Percentiles rank a stretch among this genome's conserved stretches.
Evolutionary conservation across 352 stramenopile genomes (phyloP).

Genomic region (Phytopythium vexans): DNA sequence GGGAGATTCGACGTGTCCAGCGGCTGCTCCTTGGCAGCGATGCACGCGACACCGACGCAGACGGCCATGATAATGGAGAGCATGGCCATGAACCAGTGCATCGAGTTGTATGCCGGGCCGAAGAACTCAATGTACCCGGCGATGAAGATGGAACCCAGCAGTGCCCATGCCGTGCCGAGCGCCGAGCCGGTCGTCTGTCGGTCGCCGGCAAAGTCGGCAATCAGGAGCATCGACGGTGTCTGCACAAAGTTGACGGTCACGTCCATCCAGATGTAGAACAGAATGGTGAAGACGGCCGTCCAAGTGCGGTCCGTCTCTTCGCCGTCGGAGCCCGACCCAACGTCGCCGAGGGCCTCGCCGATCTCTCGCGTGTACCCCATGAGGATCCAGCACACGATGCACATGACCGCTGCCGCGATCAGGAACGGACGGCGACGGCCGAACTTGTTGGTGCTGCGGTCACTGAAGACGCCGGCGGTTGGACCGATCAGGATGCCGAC

Average conservation of each 20-base stretch:
- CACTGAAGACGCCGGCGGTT: slow-evolving; percentile 45
- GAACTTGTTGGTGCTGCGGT: slow-evolving; percentile 37
- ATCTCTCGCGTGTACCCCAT: slow-evolving; percentile 65
- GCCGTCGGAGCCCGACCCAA: slow-evolving; percentile 19
- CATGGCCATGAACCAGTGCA: slow-evolving; percentile 57
- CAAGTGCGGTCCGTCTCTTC: slow-evolving; percentile 27
- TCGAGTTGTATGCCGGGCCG: slow-evolving; percentile 37
- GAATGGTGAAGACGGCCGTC: slow-evolving; percentile 45
- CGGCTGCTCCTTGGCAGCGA: slow-evolving; percentile 33
- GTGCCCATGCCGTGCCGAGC: slow-evolving; percentile 44
- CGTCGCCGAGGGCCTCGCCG: slow-evolving; percentile 46
- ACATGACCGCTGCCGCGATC: slow-evolving; percentile 29
- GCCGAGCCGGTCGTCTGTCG: slow-evolving; percentile 51
- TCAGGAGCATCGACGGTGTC: slow-evolving; percentile 44
- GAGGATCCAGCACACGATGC: slow-evolving; percentile 48
- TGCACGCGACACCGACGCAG: slow-evolving; percentile 25
- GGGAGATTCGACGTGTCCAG: slow-evolving; percentile 19
- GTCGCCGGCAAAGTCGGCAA: slow-evolving; percentile 59
- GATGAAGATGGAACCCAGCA: slow-evolving; percentile 45
- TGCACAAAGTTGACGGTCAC: slow-evolving; percentile 61
- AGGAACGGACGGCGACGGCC: slow-evolving; percentile 43
- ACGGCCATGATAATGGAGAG: slow-evolving; percentile 40
- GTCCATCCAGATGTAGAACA: slow-evolving; percentile 72
- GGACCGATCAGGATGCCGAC: slow-evolving; percentile 49
- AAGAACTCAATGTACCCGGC: slow-evolving; percentile 57